Percentiles rank a stretch among this genome's conserved stretches.
Conservation (phyloP, 148 eudicot species). For the Heliamphora exappendiculata region DNA sequence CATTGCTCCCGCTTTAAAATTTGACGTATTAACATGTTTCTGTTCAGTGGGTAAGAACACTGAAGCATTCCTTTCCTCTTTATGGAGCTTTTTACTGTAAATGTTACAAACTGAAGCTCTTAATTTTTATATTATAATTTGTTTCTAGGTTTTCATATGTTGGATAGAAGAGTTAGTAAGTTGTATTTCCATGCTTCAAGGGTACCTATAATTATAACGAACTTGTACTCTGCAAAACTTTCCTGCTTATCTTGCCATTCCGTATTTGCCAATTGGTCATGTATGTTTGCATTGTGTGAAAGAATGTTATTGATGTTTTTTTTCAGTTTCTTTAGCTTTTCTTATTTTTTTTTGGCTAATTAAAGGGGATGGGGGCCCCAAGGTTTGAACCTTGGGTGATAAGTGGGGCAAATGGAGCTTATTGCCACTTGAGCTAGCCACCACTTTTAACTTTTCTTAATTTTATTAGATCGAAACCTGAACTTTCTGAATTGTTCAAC, state of each 20-base stretch:
- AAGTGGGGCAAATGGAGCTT: too few species aligned
- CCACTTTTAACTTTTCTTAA: neutral
- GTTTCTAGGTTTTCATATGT: neutral
- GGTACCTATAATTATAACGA: neutral
- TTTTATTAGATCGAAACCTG: neutral
- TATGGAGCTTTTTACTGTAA: neutral
- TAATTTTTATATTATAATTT: neutral
- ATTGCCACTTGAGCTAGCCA: too few species aligned
- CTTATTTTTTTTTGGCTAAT: neutral
- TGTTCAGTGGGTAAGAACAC: neutral
- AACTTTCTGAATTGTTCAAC: constrained; percentile 2
- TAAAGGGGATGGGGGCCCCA: too few species aligned
- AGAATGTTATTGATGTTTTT: neutral
- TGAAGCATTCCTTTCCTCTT: neutral
- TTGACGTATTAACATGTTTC: neutral
- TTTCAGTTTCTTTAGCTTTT: neutral
- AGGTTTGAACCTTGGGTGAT: too few species aligned
- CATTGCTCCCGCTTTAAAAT: neutral
- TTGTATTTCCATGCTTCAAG: neutral
- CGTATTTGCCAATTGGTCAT: neutral
- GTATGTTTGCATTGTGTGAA: neutral
- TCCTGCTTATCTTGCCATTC: neutral
- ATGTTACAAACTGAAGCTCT: neutral
- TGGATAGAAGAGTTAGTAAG: neutral
- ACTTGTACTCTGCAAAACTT: neutral